Evolutionary conservation across 495 filamentous ascomycete genomes (phyloP).

Genomic region (Daldinia childiae): DNA sequence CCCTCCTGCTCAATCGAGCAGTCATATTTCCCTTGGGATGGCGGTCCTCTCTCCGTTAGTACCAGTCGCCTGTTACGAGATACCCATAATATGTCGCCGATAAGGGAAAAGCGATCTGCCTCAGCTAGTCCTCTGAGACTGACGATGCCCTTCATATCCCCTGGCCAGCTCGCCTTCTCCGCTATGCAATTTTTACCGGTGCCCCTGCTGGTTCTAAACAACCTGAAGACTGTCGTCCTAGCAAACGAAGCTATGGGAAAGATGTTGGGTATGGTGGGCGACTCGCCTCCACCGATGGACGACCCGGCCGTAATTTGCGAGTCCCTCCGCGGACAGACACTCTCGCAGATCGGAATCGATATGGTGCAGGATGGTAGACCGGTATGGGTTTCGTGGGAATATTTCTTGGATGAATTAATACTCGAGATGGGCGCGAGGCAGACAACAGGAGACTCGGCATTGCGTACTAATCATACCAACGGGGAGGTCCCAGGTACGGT

Average conservation of each 20-base stretch:
- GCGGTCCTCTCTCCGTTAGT: slow-evolving; percentile 15
- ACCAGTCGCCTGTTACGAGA: slow-evolving; percentile 17
- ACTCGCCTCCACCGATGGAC: slow-evolving; percentile 34
- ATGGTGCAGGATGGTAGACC: slow-evolving; percentile 66
- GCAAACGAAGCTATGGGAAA: slow-evolving; percentile 77
- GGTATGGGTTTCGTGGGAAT: slow-evolving; percentile 64
- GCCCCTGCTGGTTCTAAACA: slow-evolving; percentile 69
- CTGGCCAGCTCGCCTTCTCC: slow-evolving; percentile 64
- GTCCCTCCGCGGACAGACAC: slow-evolving; percentile 62
- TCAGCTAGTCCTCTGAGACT: slow-evolving; percentile 52
- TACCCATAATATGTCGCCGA: slow-evolving; percentile 12
- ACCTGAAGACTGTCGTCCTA: slow-evolving; percentile 69
- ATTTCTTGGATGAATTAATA: slow-evolving; percentile 62
- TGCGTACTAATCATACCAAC: slow-evolving; percentile 6
- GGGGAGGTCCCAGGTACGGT: slow-evolving; percentile 38
- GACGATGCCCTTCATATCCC: slow-evolving; percentile 50
- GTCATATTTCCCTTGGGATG: slow-evolving; percentile 14
- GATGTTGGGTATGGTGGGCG: slow-evolving; percentile 62
- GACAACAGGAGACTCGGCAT: not conserved
- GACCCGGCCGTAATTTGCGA: slow-evolving; percentile 50
- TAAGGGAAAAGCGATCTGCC: slow-evolving; percentile 35
- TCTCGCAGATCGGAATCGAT: slow-evolving; percentile 70
- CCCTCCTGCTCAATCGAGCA: slow-evolving; percentile 21
- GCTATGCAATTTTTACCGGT: slow-evolving; percentile 75
- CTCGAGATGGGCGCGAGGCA: slow-evolving; percentile 54